phyloP scores from a whole-genome alignment of 2,329 filamentous ascomycete species.

The Teratosphaeria epicoccoides region DNA sequence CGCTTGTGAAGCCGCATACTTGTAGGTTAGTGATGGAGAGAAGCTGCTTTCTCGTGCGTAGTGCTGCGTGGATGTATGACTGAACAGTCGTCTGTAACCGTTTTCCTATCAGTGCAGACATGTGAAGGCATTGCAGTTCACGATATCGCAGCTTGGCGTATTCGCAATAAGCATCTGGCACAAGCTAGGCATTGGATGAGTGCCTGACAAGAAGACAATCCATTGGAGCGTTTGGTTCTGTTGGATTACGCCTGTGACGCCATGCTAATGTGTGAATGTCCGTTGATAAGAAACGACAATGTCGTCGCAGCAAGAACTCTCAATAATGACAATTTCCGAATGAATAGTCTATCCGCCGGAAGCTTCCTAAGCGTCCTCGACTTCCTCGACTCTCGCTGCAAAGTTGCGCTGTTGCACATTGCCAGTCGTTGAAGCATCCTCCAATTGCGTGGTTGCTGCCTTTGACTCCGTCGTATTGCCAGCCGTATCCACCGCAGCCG shows the following conservation, averaged over 20 bases:
- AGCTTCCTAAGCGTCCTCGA: constrained; percentile 11
- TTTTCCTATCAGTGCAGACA: too few relatives aligned
- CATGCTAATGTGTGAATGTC: neutral
- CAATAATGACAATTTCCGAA: neutral
- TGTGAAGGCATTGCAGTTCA: neutral
- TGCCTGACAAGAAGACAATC: too few relatives aligned
- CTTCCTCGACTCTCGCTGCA: constrained; percentile 22
- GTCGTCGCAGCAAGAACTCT: neutral
- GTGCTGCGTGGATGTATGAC: too few relatives aligned
- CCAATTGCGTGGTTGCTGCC: constrained; percentile 5
- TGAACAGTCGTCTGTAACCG: too few relatives aligned
- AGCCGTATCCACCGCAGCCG: constrained; percentile 8
- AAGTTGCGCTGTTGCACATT: constrained; percentile 8
- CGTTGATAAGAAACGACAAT: neutral
- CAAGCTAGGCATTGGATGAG: neutral
- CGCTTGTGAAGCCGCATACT: too few relatives aligned
- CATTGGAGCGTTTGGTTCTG: neutral
- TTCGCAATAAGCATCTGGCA: neutral
- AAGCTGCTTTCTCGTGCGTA: too few relatives aligned
- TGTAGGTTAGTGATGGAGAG: too few relatives aligned
- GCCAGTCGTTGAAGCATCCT: neutral
- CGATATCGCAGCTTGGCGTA: neutral
- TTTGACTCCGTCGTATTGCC: constrained; percentile 15
- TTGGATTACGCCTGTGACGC: neutral
- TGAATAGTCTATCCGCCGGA: neutral